Conservation (phyloP, 2,329 filamentous ascomycete species). For the Colletotrichum cordylinicola region DNA sequence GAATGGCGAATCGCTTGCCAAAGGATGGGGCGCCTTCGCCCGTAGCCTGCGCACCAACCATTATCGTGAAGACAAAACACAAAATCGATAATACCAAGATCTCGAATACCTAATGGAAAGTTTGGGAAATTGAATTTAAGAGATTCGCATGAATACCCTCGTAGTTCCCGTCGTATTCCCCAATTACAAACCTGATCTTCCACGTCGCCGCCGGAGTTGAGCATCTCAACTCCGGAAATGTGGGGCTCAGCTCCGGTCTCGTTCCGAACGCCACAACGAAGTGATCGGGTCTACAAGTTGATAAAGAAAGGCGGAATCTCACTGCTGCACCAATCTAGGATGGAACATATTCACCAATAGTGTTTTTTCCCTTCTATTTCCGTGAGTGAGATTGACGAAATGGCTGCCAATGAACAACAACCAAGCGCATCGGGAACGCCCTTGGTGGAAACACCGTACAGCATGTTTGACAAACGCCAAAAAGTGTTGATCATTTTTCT, state of each 20-base stretch:
- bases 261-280: background rate
- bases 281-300: background rate
- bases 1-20: background rate
- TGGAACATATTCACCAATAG: rapidly evolving
- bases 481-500: slow-evolving; percentile 52
- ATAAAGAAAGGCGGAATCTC: background rate
- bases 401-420: background rate
- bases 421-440: background rate
- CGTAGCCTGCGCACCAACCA: rapidly evolving
- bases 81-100: background rate
- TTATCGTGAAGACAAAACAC: background rate
- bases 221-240: background rate
- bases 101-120: background rate
- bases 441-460: slow-evolving; percentile 44
- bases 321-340: background rate
- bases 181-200: background rate
- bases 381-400: rapidly evolving
- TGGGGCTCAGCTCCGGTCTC: slow-evolving; percentile 10
- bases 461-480: slow-evolving; percentile 55
- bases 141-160: background rate
- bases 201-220: background rate
- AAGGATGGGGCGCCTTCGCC: background rate
- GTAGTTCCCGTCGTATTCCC: background rate
- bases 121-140: background rate
- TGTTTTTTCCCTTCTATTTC: rapidly evolving